These are phyloP conservation scores for Penicillium paradoxum DNA, from an alignment of 495 filamentous ascomycete genomes.

Conservation along the genomic window DNA sequence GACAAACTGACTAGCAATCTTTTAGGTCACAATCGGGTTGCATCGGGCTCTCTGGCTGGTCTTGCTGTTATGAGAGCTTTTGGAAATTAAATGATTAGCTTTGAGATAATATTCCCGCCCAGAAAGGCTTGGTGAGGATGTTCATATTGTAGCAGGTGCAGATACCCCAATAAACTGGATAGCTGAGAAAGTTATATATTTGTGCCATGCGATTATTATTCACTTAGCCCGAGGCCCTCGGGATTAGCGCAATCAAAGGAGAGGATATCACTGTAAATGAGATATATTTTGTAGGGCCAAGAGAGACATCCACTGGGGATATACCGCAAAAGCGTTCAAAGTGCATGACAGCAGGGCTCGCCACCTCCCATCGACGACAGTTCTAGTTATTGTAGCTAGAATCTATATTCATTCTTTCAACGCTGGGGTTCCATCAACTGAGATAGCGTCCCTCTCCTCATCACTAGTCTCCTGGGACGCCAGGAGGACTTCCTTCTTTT, in stretches of 20 bases:
- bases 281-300: too few relatives aligned
- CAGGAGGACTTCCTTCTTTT: constrained; percentile 1
- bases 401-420: background rate
- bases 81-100: constrained; percentile 15
- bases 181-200: too few relatives aligned
- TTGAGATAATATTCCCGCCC: background rate
- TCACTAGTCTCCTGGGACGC: constrained; percentile 9
- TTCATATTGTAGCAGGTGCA: background rate
- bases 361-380: too few relatives aligned
- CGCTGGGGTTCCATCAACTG: background rate
- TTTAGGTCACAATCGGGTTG: constrained; percentile 48
- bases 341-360: too few relatives aligned
- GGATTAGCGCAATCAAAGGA: too few relatives aligned
- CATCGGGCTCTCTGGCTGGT: constrained; percentile 48
- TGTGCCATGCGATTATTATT: too few relatives aligned
- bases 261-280: too few relatives aligned
- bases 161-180: background rate
- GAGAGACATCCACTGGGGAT: too few relatives aligned
- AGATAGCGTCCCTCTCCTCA: constrained; percentile 10
- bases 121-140: background rate
- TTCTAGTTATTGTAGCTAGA: too few relatives aligned
- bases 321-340: too few relatives aligned
- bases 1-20: background rate
- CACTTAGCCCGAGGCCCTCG: too few relatives aligned
- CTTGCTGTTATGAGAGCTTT: constrained; percentile 64